Base-by-base conservation (phyloP, 2,329 filamentous ascomycete species). In the Aspergillus niger region DNA sequence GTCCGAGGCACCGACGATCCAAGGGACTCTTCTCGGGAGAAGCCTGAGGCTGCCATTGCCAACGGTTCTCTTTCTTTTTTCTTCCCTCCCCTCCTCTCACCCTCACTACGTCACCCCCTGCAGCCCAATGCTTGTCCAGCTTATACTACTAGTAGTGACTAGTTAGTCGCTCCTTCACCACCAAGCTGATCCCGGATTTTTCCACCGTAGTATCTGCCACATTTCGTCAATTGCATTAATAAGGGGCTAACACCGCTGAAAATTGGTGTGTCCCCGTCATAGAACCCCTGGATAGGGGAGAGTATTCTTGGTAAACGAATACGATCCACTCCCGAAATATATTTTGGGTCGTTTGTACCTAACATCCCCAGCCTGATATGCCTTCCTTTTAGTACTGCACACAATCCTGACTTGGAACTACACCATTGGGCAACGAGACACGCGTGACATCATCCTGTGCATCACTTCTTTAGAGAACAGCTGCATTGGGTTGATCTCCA, bases 61-160 rank as follows among this genome's bases (percentile, higher is more conserved):
- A 44, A 44, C 41, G 52, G 52, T 43, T 55, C n/a, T 4, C 26
- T 55, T 15, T 36, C 22, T 36, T 36, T 11, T 36, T 36, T 10
- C 30, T 1, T 30, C 24, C 24, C 24, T 20, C 26, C 8, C 26
- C 11, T 11, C 3, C 28, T 30, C 28, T 30, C 28, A 3, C 28
- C n/a, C 52, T 47, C 39, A 54, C 52, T 43, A 54, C 50, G 50
- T 53, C 50, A 53, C 50, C 30, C 32, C 22, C 50, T 53, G 50
- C 36, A 53, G 50, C 17, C 50, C 30, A 13, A 36, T 13, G 30
- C 30, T 36, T 36, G 30, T 36, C 30, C 11, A 10, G 28, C 8
- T 30, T 30, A 4, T 30, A 30, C 8, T 30, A 30, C 11, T 32
- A 36, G 2, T 15, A 36, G 1, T 20, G 20, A 20, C n/a, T 43